Conservation (phyloP, 345 rosid genomes). For the Trapa incisa region DNA sequence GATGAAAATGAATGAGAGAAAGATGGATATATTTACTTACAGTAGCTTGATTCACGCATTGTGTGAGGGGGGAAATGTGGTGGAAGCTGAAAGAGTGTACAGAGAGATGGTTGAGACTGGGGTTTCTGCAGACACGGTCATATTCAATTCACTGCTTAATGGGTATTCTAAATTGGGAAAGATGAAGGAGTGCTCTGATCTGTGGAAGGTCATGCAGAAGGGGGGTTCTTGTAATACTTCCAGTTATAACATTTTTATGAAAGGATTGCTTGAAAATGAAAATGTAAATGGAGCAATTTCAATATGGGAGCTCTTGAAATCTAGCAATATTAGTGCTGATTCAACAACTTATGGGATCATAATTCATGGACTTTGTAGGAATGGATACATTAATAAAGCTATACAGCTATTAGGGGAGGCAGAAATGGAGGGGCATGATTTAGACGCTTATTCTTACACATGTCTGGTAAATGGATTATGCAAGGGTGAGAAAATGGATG, state of each 20-base stretch:
- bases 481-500: conserved; percentile 58
- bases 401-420: conserved; percentile 42
- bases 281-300: conserved; percentile 55
- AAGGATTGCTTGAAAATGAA: conserved; percentile 53
- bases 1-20: conserved; percentile 53
- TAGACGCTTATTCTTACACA: conserved; percentile 57
- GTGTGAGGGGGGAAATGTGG: conserved; percentile 49
- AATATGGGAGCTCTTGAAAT: conserved; percentile 48
- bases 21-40: conserved; percentile 53
- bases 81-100: conserved; percentile 53
- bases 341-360: conserved; percentile 49
- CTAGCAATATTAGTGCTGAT: conserved; percentile 38
- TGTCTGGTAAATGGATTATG: conserved; percentile 64
- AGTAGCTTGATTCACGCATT: conserved; percentile 60
- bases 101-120: conserved; percentile 50
- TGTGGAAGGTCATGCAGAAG: conserved; percentile 69
- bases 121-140: conserved; percentile 44
- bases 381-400: conserved; percentile 64
- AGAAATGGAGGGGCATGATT: conserved; percentile 27
- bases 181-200: conserved; percentile 49
- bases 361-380: conserved; percentile 71
- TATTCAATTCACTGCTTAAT: conserved; percentile 64
- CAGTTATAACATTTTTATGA: conserved; percentile 65
- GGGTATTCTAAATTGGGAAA: conserved; percentile 56
- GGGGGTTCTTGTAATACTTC: conserved; percentile 38